Conservation (phyloP, 1,284 basidiomycete genomes). For the Porogramme epimiltina region DNA sequence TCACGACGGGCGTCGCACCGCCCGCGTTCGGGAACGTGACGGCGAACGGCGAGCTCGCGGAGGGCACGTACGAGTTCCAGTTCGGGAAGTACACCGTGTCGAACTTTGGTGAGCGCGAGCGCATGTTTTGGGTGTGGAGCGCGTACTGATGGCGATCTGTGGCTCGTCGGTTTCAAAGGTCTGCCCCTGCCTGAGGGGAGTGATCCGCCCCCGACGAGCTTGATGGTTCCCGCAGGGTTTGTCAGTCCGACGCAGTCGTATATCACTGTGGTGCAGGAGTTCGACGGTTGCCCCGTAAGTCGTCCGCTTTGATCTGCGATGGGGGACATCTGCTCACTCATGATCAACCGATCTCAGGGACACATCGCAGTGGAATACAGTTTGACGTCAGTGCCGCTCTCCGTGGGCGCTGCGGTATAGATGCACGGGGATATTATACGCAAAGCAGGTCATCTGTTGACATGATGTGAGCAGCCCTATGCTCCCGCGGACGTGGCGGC, state of each 20-base stretch:
- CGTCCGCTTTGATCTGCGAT: not conserved
- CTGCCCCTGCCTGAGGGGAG: slow-evolving; percentile 7
- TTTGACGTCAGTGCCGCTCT: slow-evolving; percentile 14
- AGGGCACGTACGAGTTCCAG: slow-evolving; percentile 19
- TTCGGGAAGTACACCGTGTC: slow-evolving; percentile 24
- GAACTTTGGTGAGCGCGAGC: slow-evolving; percentile 22
- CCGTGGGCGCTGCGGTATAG: not conserved
- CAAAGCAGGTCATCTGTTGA: too few species aligned
- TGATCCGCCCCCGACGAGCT: slow-evolving; percentile 8
- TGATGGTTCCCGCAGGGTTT: slow-evolving; percentile 7
- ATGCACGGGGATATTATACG: not conserved
- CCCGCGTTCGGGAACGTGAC: slow-evolving; percentile 20
- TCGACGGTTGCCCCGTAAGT: slow-evolving; percentile 17
- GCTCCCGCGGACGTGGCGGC: too few species aligned
- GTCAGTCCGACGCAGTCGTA: not conserved
- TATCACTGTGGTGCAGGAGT: slow-evolving; percentile 17
- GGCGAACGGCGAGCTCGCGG: slow-evolving; percentile 17
- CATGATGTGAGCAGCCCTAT: too few species aligned
- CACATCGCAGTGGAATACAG: slow-evolving; percentile 17
- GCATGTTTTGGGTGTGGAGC: not conserved
- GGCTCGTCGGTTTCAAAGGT: slow-evolving; percentile 2
- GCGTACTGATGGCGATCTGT: not conserved
- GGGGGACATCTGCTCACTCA: not conserved
- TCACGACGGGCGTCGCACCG: slow-evolving; percentile 15
- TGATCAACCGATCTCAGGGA: slow-evolving; percentile 7